Conservation (phyloP, 441 rosid genomes). For the Bruguiera hainesii region DNA sequence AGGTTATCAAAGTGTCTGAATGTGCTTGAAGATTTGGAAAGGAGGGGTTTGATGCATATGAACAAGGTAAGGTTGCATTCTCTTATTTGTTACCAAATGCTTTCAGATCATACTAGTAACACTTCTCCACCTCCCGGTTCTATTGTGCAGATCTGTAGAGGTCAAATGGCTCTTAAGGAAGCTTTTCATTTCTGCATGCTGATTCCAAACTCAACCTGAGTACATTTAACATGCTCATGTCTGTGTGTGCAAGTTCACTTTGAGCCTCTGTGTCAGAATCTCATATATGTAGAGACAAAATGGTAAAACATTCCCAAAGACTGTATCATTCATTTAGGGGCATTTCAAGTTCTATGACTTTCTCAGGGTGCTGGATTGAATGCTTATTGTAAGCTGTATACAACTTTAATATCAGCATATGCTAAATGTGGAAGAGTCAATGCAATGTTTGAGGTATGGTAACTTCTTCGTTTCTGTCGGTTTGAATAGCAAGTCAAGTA, state of each 20-base stretch:
- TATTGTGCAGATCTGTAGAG: constrained; percentile 76
- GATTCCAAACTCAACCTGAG: constrained; percentile 71
- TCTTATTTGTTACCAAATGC: constrained; percentile 9
- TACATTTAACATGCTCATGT: constrained; percentile 92
- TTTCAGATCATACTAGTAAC: background rate
- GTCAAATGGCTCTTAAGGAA: constrained; percentile 61
- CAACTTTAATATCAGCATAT: constrained; percentile 86
- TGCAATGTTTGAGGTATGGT: constrained; percentile 84
- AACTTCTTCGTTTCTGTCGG: constrained; percentile 28
- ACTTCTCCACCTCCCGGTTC: constrained; percentile 45
- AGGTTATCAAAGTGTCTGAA: constrained; percentile 65
- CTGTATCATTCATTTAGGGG: constrained; percentile 44
- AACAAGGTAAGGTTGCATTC: constrained; percentile 48
- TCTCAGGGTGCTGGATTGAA: constrained; percentile 63
- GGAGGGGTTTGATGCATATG: constrained; percentile 60
- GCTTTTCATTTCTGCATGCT: constrained; percentile 84
- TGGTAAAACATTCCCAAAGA: constrained; percentile 22
- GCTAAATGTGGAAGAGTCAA: constrained; percentile 93
- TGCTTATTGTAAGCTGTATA: constrained; percentile 87
- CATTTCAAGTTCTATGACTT: constrained; percentile 64
- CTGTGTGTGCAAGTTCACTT: constrained; percentile 60
- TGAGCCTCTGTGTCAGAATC: constrained; percentile 6
- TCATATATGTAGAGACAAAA: constrained; percentile 5
- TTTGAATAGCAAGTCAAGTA: constrained; percentile 11
- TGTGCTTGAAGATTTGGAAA: constrained; percentile 75